These are phyloP conservation scores for Trypethelium eluteriae DNA, from an alignment of 495 filamentous ascomycete species.

Conservation along the genomic window DNA sequence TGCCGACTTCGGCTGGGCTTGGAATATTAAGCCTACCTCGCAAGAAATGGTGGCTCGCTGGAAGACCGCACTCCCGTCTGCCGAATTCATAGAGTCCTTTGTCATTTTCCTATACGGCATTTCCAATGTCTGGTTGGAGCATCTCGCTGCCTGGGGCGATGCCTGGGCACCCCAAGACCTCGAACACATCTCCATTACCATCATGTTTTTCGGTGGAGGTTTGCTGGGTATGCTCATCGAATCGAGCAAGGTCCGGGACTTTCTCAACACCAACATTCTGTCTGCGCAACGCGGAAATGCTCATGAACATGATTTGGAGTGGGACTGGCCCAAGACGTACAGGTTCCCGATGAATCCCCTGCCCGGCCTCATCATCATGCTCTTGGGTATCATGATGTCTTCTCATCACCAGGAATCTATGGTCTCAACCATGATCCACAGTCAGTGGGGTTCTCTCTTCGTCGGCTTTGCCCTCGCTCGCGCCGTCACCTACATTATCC, in stretches of 20 bases:
- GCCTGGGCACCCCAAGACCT: constrained; percentile 72
- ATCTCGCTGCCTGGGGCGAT: constrained; percentile 61
- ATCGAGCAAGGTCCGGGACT: constrained; percentile 57
- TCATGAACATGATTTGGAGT: constrained; percentile 42
- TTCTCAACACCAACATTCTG: constrained; percentile 60
- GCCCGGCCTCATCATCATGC: constrained; percentile 74
- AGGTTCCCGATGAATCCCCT: constrained; percentile 79
- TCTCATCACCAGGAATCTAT: constrained; percentile 79
- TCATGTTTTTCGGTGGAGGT: constrained; percentile 95
- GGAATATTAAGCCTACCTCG: constrained; percentile 70
- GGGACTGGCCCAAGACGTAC: constrained; percentile 59
- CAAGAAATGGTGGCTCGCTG: constrained; percentile 48
- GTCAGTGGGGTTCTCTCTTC: constrained; percentile 86
- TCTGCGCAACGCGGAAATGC: constrained; percentile 27
- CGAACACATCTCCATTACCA: constrained; percentile 86
- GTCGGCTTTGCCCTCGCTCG: constrained; percentile 73
- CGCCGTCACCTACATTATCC: constrained; percentile 67
- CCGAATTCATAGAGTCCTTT: constrained; percentile 80
- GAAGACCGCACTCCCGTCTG: constrained; percentile 62
- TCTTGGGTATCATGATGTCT: constrained; percentile 90
- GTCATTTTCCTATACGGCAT: constrained; percentile 83
- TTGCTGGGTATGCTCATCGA: constrained; percentile 92
- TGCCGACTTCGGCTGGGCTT: constrained; percentile 88
- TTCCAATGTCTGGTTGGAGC: constrained; percentile 90
- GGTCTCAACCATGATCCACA: constrained; percentile 87